Percentiles rank a stretch among this genome's conserved stretches.
Conservation (phyloP, 169 alveolate species). For the Babesia ovis region DNA sequence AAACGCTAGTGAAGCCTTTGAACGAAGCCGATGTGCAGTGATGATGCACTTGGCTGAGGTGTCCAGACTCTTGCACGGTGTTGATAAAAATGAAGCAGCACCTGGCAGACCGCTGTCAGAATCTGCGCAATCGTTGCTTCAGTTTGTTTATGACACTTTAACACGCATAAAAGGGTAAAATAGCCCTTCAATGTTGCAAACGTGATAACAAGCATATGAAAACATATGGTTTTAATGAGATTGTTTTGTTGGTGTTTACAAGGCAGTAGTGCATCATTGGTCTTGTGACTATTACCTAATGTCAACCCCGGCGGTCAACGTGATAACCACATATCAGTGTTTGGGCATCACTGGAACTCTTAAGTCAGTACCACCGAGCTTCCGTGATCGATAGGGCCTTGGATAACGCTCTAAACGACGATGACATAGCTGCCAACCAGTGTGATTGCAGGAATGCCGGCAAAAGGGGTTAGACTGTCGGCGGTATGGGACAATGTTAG, state of each 20-base stretch:
- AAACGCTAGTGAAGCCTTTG: conserved; percentile 4
- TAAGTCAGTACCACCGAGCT: conserved; percentile 75
- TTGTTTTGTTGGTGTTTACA: too few relatives aligned
- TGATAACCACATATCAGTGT: conserved; percentile 21
- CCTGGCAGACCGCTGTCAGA: conserved; percentile 10
- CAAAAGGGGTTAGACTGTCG: conserved; percentile 75
- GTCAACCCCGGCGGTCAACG: too few relatives aligned
- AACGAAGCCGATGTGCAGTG: conserved; percentile 31
- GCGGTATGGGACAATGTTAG: conserved; percentile 66
- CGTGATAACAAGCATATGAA: too few relatives aligned
- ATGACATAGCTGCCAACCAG: conserved; percentile 67
- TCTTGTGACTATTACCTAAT: too few relatives aligned
- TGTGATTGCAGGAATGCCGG: conserved; percentile 54
- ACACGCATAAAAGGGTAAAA: conserved; percentile 16
- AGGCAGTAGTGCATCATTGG: too few relatives aligned
- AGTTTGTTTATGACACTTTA: conserved; percentile 24
- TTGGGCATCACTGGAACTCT: conserved; percentile 73
- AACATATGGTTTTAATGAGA: too few relatives aligned
- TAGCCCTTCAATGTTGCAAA: too few relatives aligned
- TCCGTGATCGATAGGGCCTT: conserved; percentile 61
- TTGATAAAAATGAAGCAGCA: background rate
- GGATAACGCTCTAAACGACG: conserved; percentile 49
- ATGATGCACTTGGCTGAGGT: conserved; percentile 36
- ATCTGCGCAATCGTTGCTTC: conserved; percentile 1
- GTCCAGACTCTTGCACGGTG: background rate